Conservation (phyloP, 176 grass and related monocot species). For the Triticum urartu region DNA sequence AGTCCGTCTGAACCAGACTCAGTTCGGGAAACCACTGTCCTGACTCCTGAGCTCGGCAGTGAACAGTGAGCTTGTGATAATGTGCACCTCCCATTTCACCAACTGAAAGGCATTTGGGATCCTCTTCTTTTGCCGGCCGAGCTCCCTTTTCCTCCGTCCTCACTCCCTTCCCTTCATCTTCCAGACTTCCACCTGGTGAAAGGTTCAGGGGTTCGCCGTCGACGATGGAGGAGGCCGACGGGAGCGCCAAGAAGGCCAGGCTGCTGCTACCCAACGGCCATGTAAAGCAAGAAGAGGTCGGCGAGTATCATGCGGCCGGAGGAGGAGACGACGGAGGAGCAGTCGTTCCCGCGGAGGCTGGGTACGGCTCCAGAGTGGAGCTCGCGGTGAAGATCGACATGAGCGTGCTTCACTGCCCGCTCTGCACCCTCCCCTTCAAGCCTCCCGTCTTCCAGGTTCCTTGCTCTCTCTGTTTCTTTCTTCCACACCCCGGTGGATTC, state of each 20-base stretch:
- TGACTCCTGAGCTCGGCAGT: too few species aligned
- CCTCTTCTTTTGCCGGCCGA: too few species aligned
- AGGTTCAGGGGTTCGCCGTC: neutral
- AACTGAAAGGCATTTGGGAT: too few species aligned
- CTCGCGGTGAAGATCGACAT: neutral
- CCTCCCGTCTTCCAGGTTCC: neutral
- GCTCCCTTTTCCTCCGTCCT: too few species aligned
- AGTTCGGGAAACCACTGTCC: too few species aligned
- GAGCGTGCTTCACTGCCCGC: neutral
- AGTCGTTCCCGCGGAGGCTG: neutral
- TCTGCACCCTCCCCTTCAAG: conserved; percentile 5
- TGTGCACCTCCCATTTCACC: too few species aligned
- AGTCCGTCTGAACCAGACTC: too few species aligned
- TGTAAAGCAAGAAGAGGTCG: neutral
- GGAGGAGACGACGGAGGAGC: neutral
- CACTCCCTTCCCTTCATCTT: too few species aligned
- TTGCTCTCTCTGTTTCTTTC: neutral
- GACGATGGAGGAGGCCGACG: neutral
- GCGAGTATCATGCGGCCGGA: neutral
- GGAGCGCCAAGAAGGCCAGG: neutral
- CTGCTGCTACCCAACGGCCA: neutral
- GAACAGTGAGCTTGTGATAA: too few species aligned
- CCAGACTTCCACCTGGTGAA: too few species aligned
- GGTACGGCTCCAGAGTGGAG: neutral
- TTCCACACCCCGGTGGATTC: neutral